phyloP scores from a whole-genome alignment of 148 eudicot species.

The Mesembryanthemum crystallinum region DNA sequence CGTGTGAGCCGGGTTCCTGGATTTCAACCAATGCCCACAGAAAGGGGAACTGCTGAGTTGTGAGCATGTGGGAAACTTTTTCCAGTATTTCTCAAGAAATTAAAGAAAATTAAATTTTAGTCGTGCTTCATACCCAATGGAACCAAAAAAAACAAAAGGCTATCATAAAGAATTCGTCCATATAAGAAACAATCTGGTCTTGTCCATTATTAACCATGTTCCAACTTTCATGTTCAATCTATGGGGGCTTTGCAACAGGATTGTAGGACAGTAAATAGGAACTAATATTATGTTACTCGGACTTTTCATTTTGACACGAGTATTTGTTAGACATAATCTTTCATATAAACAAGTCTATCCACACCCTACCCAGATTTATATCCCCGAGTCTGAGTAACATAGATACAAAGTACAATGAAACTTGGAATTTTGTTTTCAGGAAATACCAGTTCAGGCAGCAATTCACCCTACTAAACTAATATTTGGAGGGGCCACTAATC shows the following conservation, averaged over 20 bases:
- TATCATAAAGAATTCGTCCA: slow-evolving; percentile 13
- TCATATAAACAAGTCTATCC: too few species aligned
- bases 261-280: background rate
- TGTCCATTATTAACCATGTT: slow-evolving; percentile 17
- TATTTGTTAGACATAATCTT: too few species aligned
- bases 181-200: slow-evolving; percentile 3
- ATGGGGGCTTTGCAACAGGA: background rate
- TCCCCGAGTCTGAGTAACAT: too few species aligned
- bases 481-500: slow-evolving; percentile 8
- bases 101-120: background rate
- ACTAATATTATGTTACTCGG: too few species aligned
- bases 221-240: slow-evolving; percentile 10
- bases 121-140: slow-evolving; percentile 13
- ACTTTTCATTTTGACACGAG: too few species aligned
- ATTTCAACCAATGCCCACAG: slow-evolving; percentile 36
- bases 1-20: slow-evolving; percentile 44
- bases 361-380: too few species aligned
- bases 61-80: slow-evolving; percentile 36
- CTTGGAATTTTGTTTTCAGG: too few species aligned
- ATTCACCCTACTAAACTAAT: slow-evolving; percentile 11
- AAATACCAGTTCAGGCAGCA: background rate
- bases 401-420: too few species aligned
- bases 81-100: slow-evolving; percentile 14
- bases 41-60: slow-evolving; percentile 41
- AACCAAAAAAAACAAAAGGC: slow-evolving; percentile 4